Conservation (phyloP, 495 filamentous ascomycete species). For the Chaetomium cochliodes region DNA sequence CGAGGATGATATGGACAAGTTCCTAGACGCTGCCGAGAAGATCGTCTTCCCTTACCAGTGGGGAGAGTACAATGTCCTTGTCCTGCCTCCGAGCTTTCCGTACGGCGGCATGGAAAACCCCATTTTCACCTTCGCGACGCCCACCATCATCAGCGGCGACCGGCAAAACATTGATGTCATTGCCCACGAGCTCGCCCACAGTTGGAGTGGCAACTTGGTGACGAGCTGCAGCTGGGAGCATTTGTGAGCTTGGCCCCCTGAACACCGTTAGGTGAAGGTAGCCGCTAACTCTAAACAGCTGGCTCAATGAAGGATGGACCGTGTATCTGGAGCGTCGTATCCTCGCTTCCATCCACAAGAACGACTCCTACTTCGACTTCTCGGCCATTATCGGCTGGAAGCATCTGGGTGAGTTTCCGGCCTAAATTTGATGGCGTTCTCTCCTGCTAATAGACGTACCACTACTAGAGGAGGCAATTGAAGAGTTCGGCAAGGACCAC, state of each 20-base stretch:
- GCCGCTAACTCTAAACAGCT: constrained; percentile 42
- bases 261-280: neutral
- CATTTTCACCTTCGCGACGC: constrained; percentile 88
- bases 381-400: constrained; percentile 86
- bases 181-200: constrained; percentile 88
- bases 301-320: constrained; percentile 97
- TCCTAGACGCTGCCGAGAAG: constrained; percentile 83
- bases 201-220: constrained; percentile 92
- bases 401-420: constrained; percentile 46
- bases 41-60: constrained; percentile 86
- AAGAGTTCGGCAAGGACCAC: constrained; percentile 73
- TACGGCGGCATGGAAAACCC: constrained; percentile 94
- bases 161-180: constrained; percentile 95
- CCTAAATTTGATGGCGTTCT: neutral
- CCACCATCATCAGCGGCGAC: constrained; percentile 87
- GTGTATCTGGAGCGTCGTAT: constrained; percentile 87
- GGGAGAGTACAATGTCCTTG: constrained; percentile 91
- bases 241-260: constrained; percentile 50
- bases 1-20: constrained; percentile 83
- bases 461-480: constrained; percentile 64
- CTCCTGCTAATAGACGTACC: neutral
- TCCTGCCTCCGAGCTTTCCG: constrained; percentile 87
- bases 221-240: constrained; percentile 93
- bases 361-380: constrained; percentile 80
- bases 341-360: constrained; percentile 63